A percentile compares a stretch with the other conserved stretches of the same genome.
Conservation (phyloP, 345 rosid genomes). For the Corymbia maculata region DNA sequence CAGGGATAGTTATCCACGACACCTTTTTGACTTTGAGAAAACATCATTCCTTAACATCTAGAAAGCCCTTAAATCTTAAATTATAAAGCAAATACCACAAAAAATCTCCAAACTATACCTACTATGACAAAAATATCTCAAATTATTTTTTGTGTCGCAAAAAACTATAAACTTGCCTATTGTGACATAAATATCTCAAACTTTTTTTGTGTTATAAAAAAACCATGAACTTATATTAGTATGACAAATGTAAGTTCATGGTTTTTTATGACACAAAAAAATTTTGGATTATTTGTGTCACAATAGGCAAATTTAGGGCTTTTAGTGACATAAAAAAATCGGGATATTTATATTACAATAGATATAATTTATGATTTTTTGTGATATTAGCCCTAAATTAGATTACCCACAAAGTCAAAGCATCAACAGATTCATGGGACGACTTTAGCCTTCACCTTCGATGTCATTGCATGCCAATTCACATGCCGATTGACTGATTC, state of each 20-base stretch:
- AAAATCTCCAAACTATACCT: neutral
- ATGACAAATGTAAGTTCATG: neutral
- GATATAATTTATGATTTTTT: too few species aligned
- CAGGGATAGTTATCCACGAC: neutral
- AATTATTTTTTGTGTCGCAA: too few species aligned
- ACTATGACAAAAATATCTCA: neutral
- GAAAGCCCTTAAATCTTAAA: neutral
- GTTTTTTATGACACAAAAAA: too few species aligned
- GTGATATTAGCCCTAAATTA: neutral
- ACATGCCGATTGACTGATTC: neutral
- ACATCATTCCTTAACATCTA: neutral
- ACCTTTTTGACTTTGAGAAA: neutral
- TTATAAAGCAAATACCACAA: too few species aligned
- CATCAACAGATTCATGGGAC: neutral
- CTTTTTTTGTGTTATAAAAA: neutral
- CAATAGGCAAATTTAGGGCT: neutral
- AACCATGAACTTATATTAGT: neutral
- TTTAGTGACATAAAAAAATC: neutral
- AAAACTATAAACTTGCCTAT: neutral
- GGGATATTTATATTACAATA: too few species aligned
- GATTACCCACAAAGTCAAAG: neutral
- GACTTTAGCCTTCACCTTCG: neutral
- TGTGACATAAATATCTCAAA: neutral
- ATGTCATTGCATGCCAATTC: neutral
- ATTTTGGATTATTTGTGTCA: neutral